Evolutionary conservation across 2,329 filamentous ascomycete genomes (phyloP).

Genomic region (Curvularia sp.): DNA sequence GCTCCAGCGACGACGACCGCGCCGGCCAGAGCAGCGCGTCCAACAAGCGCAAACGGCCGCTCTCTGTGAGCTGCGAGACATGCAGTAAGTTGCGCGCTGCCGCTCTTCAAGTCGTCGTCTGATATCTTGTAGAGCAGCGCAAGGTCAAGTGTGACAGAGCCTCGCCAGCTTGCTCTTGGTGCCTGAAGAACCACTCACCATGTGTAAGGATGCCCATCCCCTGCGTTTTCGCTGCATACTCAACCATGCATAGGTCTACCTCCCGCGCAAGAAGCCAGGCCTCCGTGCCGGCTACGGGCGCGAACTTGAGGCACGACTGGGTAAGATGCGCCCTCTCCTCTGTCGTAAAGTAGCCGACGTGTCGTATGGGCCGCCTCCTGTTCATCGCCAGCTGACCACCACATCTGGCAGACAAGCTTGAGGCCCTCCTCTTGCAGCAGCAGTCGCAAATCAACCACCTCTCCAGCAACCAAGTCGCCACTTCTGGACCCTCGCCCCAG

Average conservation of each 20-base stretch:
- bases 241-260: conserved; percentile 58
- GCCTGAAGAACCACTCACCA: conserved; percentile 68
- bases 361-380: neutral
- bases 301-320: conserved; percentile 65
- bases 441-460: conserved; percentile 57
- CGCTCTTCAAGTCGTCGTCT: neutral
- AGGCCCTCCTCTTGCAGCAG: conserved; percentile 54
- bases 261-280: conserved; percentile 74
- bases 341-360: conserved; percentile 16
- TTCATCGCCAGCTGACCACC: conserved; percentile 10
- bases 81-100: conserved; percentile 12
- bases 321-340: conserved; percentile 51
- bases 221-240: conserved; percentile 3
- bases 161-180: conserved; percentile 78
- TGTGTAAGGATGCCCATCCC: conserved; percentile 54
- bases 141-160: conserved; percentile 76
- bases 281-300: conserved; percentile 66
- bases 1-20: conserved; percentile 51
- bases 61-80: conserved; percentile 69
- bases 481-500: conserved; percentile 40
- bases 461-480: conserved; percentile 35
- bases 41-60: conserved; percentile 58
- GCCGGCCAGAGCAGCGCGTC: conserved; percentile 45
- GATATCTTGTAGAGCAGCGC: conserved; percentile 63
- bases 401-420: conserved; percentile 52